These are phyloP conservation scores for Blastobotrys aristatus DNA, from an alignment of 1,139 yeast genomes.

Conservation along the genomic window DNA sequence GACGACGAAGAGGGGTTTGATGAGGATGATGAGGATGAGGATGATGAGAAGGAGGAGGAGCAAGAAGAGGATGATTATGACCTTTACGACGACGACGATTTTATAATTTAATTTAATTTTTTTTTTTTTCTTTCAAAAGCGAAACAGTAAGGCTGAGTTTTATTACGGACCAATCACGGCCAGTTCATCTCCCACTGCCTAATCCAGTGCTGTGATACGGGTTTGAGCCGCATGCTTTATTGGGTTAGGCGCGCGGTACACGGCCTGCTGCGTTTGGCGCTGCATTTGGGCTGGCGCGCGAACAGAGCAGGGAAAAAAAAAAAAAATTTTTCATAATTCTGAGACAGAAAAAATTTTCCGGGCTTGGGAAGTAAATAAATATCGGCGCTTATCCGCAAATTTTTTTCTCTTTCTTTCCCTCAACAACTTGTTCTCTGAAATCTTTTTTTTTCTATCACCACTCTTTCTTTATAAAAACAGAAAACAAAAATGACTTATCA, in stretches of 20 bases:
- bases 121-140: neutral
- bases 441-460: conserved; percentile 11
- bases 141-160: neutral
- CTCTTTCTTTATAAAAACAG: conserved; percentile 1
- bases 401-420: conserved; percentile 7
- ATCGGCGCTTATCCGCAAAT: neutral
- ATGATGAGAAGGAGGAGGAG: conserved; percentile 3
- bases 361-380: neutral
- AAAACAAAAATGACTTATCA: conserved; percentile 13
- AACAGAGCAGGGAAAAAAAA: neutral
- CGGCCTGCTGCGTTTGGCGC: neutral
- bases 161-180: neutral
- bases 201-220: neutral
- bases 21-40: conserved; percentile 6
- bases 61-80: conserved; percentile 1
- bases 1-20: conserved; percentile 4
- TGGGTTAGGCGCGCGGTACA: neutral
- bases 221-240: neutral
- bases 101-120: neutral
- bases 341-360: neutral
- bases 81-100: conserved; percentile 4
- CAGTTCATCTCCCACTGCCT: neutral
- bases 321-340: neutral
- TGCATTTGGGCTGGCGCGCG: no score
- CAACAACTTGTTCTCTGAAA: neutral